A percentile compares a stretch with the other conserved stretches of the same genome.
These are phyloP conservation scores for Sporothrix pseudoabietina DNA, from an alignment of 2,329 filamentous ascomycete genomes.

Conservation along the genomic window DNA sequence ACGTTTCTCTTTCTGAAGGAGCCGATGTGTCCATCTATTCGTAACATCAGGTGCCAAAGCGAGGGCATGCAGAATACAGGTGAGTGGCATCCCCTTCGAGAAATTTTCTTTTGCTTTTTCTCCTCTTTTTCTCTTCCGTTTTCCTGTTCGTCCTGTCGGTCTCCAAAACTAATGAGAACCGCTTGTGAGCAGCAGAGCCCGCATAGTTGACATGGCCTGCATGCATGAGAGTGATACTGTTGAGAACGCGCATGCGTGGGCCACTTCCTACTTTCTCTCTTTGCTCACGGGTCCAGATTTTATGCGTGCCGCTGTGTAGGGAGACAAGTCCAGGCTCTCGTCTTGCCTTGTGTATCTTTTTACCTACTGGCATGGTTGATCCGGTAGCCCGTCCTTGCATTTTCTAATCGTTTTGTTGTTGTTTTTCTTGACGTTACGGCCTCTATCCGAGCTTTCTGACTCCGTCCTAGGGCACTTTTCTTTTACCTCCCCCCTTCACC, in stretches of 20 bases:
- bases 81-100: too few species aligned
- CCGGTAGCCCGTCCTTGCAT: not conserved
- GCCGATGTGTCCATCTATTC: too few species aligned
- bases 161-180: not conserved
- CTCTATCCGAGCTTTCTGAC: too few species aligned
- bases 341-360: not conserved
- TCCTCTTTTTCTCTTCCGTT: too few species aligned
- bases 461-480: too few species aligned
- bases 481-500: too few species aligned
- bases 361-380: not conserved
- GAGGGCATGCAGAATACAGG: too few species aligned
- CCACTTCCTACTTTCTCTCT: not conserved
- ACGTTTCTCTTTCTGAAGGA: too few species aligned
- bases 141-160: not conserved
- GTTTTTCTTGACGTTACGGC: not conserved
- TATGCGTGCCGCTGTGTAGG: constrained; percentile 3
- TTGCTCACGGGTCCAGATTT: constrained; percentile 8
- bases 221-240: not conserved
- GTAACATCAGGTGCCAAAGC: too few species aligned
- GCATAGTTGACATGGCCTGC: not conserved
- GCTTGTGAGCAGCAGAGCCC: not conserved
- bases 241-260: not conserved
- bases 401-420: not conserved
- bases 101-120: too few species aligned
- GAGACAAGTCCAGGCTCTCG: not conserved